Evolutionary conservation across 2,329 filamentous ascomycete species (phyloP).

Genomic region (Apiospora kogelbergensis): DNA sequence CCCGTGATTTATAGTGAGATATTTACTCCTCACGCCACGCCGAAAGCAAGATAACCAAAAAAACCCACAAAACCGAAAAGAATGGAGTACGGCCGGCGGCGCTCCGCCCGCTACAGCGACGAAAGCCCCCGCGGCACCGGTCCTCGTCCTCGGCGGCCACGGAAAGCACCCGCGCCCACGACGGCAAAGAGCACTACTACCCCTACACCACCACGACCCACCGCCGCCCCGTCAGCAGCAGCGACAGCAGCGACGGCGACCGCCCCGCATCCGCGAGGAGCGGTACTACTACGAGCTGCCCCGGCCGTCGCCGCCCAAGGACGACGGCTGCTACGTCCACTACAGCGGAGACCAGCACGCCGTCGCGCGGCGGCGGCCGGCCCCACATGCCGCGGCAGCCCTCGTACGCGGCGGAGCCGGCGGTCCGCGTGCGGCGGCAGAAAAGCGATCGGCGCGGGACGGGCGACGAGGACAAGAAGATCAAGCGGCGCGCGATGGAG

Average conservation of each 20-base stretch:
- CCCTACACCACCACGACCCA: neutral
- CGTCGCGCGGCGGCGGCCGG: neutral
- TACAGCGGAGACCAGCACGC: neutral
- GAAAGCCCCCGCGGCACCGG: neutral
- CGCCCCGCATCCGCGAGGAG: neutral
- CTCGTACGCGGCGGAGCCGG: neutral
- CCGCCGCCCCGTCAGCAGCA: neutral
- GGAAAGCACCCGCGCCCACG: neutral
- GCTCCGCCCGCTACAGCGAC: neutral
- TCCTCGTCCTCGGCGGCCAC: neutral
- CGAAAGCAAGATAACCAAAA: neutral
- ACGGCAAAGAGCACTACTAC: neutral
- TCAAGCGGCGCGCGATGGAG: slow-evolving; percentile 22
- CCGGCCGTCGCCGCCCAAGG: neutral
- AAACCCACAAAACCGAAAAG: neutral
- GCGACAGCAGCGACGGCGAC: neutral
- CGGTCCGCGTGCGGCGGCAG: no score
- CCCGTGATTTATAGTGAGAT: neutral
- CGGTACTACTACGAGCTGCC: neutral
- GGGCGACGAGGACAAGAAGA: slow-evolving; percentile 16
- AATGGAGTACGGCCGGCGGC: neutral
- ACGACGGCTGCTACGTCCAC: neutral
- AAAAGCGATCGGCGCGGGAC: slow-evolving; percentile 13
- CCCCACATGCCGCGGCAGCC: neutral
- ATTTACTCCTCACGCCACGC: neutral